Evolutionary conservation across 2,329 filamentous ascomycete species (phyloP).

Genomic region (Aspergillus sp.): DNA sequence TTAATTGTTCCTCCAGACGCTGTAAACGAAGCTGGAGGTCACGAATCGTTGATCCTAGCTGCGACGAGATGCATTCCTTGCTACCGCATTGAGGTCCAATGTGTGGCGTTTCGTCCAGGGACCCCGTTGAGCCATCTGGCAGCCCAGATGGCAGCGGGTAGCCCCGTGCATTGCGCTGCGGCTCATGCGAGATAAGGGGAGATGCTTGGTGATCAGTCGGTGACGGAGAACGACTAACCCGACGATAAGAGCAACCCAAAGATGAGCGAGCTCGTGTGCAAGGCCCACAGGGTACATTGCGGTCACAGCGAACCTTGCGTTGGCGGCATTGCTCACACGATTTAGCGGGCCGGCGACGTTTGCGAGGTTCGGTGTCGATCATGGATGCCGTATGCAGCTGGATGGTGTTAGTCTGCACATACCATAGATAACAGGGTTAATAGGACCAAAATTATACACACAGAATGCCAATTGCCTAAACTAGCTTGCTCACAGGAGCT

Average conservation of each 20-base stretch:
- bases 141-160: neutral
- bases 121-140: neutral
- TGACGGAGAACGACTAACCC: neutral
- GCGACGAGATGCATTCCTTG: neutral
- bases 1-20: constrained; percentile 5
- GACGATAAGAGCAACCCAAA: constrained; percentile 27
- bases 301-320: constrained; percentile 35
- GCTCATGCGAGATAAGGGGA: constrained; percentile 6
- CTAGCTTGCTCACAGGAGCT: neutral
- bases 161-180: neutral
- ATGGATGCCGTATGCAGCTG: neutral
- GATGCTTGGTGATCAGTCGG: constrained; percentile 6
- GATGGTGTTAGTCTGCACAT: neutral
- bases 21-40: constrained; percentile 11
- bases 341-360: constrained; percentile 30
- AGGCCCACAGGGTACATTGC: constrained; percentile 28
- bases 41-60: neutral
- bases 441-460: too few relatives aligned
- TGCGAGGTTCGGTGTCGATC: constrained; percentile 20
- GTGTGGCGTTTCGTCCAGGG: neutral
- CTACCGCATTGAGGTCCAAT: neutral
- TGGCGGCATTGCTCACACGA: constrained; percentile 33
- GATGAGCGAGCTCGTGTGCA: constrained; percentile 26
- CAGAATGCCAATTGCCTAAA: neutral
- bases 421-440: too few relatives aligned